A percentile compares a stretch with the other conserved stretches of the same genome.
Evolutionary conservation across 306 rosid genomes (phyloP).

Genomic region (Styphnolobium japonicum): DNA sequence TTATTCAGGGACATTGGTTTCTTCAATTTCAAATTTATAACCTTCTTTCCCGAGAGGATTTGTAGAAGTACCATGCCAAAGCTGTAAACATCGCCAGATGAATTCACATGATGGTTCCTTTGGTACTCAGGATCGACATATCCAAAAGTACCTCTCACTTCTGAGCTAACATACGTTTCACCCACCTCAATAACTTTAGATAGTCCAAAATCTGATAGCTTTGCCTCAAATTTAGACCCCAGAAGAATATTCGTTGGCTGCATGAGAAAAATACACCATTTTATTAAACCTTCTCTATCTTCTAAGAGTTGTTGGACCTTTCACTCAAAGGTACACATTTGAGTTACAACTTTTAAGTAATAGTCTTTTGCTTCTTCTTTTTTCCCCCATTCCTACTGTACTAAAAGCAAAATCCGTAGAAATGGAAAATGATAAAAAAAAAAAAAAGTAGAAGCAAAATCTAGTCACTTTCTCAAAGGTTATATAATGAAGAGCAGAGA

Average conservation of each 20-base stretch:
- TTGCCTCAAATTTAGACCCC: conserved; percentile 60
- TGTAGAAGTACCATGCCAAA: conserved; percentile 66
- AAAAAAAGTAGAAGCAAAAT: not conserved
- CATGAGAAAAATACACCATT: conserved; percentile 5
- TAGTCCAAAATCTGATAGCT: conserved; percentile 65
- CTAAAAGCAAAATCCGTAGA: not conserved
- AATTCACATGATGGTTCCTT: conserved; percentile 49
- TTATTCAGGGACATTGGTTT: conserved; percentile 54
- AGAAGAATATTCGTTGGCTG: conserved; percentile 72
- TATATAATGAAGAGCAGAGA: not conserved
- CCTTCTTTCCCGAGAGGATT: conserved; percentile 65
- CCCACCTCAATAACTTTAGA: conserved; percentile 54
- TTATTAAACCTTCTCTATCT: not conserved
- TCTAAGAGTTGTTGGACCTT: not conserved
- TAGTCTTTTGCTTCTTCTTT: not conserved
- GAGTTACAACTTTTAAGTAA: not conserved
- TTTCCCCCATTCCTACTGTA: not conserved
- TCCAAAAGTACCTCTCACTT: conserved; percentile 76
- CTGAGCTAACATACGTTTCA: conserved; percentile 51
- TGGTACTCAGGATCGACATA: conserved; percentile 63
- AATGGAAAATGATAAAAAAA: not conserved
- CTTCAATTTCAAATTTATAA: conserved; percentile 45
- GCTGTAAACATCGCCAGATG: conserved; percentile 63
- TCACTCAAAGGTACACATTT: not conserved
- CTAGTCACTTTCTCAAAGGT: not conserved